phyloP scores from a whole-genome alignment of 1,284 basidiomycete genomes.

The Cryptococcus jaspeensis region DNA sequence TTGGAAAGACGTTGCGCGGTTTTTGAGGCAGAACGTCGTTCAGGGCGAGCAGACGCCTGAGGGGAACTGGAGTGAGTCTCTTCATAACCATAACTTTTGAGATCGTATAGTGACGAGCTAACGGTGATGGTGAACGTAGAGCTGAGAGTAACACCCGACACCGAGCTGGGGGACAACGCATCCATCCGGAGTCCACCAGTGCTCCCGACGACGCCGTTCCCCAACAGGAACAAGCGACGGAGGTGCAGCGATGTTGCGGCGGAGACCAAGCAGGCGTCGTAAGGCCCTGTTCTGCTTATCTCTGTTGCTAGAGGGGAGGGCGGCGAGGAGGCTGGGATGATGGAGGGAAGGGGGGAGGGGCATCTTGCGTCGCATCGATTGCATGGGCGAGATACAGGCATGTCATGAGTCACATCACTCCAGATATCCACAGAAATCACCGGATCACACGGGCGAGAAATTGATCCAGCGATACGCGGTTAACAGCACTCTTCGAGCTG shows the following conservation, averaged over 20 bases:
- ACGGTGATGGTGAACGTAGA: conserved; percentile 22
- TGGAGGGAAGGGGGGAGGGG: too few species aligned
- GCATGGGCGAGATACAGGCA: too few species aligned
- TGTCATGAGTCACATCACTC: too few species aligned
- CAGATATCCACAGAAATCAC: too few species aligned
- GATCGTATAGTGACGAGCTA: neutral
- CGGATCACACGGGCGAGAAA: too few species aligned
- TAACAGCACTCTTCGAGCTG: neutral
- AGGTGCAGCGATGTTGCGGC: conserved; percentile 8
- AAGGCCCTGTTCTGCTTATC: neutral
- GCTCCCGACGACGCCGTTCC: conserved; percentile 46
- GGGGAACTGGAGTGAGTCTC: conserved; percentile 39
- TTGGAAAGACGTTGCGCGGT: conserved; percentile 48
- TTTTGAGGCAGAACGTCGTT: conserved; percentile 48
- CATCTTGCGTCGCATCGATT: too few species aligned
- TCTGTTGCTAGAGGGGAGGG: too few species aligned
- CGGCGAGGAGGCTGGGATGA: too few species aligned
- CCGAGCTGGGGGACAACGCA: conserved; percentile 48
- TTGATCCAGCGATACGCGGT: neutral
- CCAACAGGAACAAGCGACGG: conserved; percentile 30
- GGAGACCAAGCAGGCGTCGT: neutral
- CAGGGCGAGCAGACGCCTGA: conserved; percentile 42
- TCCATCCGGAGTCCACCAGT: conserved; percentile 35
- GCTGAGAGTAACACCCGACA: conserved; percentile 46
- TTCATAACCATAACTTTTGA: neutral